These are phyloP conservation scores for Rhodotorula sp. DNA, from an alignment of 1,284 basidiomycete genomes.

Conservation along the genomic window DNA sequence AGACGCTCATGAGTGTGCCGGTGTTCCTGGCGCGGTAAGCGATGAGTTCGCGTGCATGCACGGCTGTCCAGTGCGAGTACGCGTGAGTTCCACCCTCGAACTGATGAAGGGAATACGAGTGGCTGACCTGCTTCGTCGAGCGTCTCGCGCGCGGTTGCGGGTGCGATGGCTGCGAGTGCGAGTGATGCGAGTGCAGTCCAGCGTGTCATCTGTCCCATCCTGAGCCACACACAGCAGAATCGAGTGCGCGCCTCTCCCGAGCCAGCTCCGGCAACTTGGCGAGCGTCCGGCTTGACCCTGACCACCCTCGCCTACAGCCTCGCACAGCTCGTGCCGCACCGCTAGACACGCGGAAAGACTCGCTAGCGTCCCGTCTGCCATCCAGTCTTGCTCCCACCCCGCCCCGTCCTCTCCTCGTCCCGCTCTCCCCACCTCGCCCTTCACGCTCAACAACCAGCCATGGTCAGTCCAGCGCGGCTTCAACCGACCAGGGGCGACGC, in stretches of 20 bases:
- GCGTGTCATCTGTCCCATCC: not conserved
- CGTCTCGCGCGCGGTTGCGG: constrained; percentile 27
- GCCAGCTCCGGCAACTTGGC: too few species aligned
- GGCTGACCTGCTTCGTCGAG: constrained; percentile 32
- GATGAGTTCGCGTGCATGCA: constrained; percentile 38
- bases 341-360: not conserved
- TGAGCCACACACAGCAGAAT: not conserved
- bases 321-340: not conserved
- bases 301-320: not conserved
- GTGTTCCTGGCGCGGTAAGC: constrained; percentile 22
- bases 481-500: not conserved
- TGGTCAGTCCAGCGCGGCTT: not conserved
- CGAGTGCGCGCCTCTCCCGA: not conserved
- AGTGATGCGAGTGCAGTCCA: not conserved
- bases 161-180: not conserved
- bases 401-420: not conserved
- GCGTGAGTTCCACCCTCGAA: not conserved
- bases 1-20: constrained; percentile 31
- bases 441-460: not conserved
- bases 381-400: not conserved
- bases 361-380: not conserved
- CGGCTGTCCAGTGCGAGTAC: constrained; percentile 15
- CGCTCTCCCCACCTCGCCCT: not conserved
- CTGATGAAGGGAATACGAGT: not conserved
- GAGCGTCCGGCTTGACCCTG: too few species aligned